These are phyloP conservation scores for Colletotrichum sidae DNA, from an alignment of 2,329 filamentous ascomycete genomes.

Conservation along the genomic window DNA sequence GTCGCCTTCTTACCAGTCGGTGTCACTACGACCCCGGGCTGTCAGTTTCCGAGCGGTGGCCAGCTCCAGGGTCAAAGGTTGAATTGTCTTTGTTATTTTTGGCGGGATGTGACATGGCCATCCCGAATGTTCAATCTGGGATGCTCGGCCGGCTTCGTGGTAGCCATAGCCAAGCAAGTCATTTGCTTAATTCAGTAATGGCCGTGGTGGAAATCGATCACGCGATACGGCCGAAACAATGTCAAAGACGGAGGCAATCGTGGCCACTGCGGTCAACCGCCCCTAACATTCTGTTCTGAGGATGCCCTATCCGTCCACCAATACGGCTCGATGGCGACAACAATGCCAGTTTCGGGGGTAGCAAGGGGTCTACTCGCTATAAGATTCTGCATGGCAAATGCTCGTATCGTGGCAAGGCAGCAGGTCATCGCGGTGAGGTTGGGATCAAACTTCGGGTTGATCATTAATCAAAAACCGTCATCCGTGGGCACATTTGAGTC, in stretches of 20 bases:
- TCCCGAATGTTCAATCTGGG: no score
- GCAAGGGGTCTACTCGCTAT: background rate
- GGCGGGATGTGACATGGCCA: no score
- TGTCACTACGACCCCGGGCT: no score
- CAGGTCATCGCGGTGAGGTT: no score
- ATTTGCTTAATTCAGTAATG: background rate
- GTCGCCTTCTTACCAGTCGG: no score
- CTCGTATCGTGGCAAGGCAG: background rate
- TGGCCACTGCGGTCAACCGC: background rate
- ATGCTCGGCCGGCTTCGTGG: no score
- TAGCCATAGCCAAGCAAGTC: background rate
- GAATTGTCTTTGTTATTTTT: no score
- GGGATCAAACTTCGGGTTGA: no score
- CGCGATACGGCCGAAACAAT: conserved; percentile 2
- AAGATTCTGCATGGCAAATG: background rate
- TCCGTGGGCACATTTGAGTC: background rate
- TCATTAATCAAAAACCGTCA: background rate
- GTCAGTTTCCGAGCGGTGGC: no score
- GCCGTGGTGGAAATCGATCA: background rate
- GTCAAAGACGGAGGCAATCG: background rate
- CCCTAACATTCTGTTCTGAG: background rate
- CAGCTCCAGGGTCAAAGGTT: no score
- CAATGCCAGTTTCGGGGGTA: conserved; percentile 5
- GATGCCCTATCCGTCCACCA: background rate
- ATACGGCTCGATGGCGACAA: background rate